Evolutionary conservation across 495 filamentous ascomycete genomes (phyloP).

Genomic region (Eremomyces bilateralis): DNA sequence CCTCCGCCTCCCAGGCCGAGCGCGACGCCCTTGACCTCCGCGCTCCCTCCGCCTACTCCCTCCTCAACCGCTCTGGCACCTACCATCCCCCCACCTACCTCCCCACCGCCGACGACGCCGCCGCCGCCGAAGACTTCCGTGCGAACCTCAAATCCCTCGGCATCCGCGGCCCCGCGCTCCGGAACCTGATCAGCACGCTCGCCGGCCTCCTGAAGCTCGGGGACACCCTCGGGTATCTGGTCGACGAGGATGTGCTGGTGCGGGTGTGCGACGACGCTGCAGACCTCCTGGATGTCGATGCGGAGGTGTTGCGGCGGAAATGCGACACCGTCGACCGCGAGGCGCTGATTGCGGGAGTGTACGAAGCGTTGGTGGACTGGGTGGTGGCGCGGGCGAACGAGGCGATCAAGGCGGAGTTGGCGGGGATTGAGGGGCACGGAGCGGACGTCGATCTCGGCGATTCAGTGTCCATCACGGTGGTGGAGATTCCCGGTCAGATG

Average conservation of each 20-base stretch:
- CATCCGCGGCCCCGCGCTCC: constrained; percentile 64
- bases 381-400: constrained; percentile 74
- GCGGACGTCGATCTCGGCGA: constrained; percentile 41
- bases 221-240: constrained; percentile 62
- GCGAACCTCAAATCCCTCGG: constrained; percentile 66
- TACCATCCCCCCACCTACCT: constrained; percentile 78
- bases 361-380: constrained; percentile 92
- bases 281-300: constrained; percentile 65
- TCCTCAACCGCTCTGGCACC: constrained; percentile 65
- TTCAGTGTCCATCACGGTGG: constrained; percentile 68
- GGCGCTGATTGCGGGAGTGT: constrained; percentile 63
- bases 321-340: constrained; percentile 67
- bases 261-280: constrained; percentile 79
- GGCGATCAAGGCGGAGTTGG: constrained; percentile 59
- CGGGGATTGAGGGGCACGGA: constrained; percentile 32
- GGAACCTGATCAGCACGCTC: constrained; percentile 62
- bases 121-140: constrained; percentile 82
- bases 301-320: constrained; percentile 57
- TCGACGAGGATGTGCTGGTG: constrained; percentile 72
- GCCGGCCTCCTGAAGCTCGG: constrained; percentile 81
- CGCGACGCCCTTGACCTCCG: constrained; percentile 77
- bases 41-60: constrained; percentile 49
- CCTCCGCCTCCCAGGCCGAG: constrained; percentile 73
- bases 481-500: constrained; percentile 63
- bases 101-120: constrained; percentile 80